Evolutionary conservation across 805 yeast genomes (phyloP).

Genomic region (Suhomyces faveliae): DNA sequence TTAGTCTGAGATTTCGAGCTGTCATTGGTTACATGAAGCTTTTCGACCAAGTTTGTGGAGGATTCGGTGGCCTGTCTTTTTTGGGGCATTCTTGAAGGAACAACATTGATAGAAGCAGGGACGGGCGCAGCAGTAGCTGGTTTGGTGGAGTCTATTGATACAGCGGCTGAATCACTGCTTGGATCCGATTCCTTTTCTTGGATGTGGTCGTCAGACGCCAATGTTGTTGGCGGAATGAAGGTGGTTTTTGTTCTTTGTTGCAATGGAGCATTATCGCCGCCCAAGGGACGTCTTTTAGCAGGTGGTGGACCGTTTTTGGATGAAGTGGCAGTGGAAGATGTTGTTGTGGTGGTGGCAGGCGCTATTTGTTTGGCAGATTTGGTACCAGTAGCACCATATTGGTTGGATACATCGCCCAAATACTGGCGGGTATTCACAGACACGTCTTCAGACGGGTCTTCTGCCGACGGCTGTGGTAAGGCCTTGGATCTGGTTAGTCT

Average conservation of each 20-base stretch:
- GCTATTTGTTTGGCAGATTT: not conserved
- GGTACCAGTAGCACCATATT: slow-evolving; percentile 21
- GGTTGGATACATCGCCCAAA: slow-evolving; percentile 41
- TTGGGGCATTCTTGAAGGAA: slow-evolving; percentile 39
- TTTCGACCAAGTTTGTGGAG: slow-evolving; percentile 43
- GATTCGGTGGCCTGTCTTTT: slow-evolving; percentile 60
- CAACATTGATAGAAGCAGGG: slow-evolving; percentile 3
- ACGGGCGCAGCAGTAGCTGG: not conserved
- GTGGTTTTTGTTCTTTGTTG: slow-evolving; percentile 1
- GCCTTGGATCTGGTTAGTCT: slow-evolving; percentile 33
- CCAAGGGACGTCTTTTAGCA: slow-evolving; percentile 33
- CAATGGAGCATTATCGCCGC: slow-evolving; percentile 33
- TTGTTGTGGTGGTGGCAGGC: not conserved
- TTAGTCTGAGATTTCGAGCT: slow-evolving; percentile 5
- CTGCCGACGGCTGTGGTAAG: not conserved
- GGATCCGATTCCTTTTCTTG: slow-evolving; percentile 4
- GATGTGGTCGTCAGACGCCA: slow-evolving; percentile 1
- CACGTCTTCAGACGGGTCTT: slow-evolving; percentile 6
- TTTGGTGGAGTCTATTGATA: not conserved
- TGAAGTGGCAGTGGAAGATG: not conserved
- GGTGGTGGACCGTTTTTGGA: slow-evolving; percentile 2
- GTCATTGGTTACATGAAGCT: slow-evolving; percentile 18
- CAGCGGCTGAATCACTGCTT: not conserved
- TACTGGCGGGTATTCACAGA: slow-evolving; percentile 23
- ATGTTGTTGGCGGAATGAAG: not conserved